Conservation (phyloP, 257 asterid species). For the Solanum habrochaites region DNA sequence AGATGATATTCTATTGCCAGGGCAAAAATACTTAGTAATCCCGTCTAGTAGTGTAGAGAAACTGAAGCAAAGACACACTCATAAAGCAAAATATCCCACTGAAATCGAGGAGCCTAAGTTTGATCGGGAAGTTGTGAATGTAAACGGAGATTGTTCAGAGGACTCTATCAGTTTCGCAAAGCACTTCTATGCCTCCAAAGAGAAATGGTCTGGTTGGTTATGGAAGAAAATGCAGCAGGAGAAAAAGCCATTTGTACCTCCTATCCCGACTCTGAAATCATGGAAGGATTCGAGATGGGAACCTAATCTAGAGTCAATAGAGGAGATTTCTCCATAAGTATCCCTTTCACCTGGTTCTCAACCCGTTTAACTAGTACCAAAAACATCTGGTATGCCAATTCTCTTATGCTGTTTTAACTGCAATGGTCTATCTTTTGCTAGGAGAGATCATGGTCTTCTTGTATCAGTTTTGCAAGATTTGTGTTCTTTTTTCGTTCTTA, state of each 20-base stretch:
- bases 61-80: slow-evolving; percentile 31
- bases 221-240: slow-evolving; percentile 11
- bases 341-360: background rate
- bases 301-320: slow-evolving; percentile 45
- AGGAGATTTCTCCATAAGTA: slow-evolving; percentile 53
- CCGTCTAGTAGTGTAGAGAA: slow-evolving; percentile 32
- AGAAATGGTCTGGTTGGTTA: slow-evolving; percentile 14
- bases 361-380: background rate
- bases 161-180: slow-evolving; percentile 37
- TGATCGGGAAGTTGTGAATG: slow-evolving; percentile 13
- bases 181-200: slow-evolving; percentile 30
- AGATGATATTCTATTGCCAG: slow-evolving; percentile 42
- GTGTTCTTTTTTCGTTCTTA: background rate
- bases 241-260: slow-evolving; percentile 50
- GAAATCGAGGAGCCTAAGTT: slow-evolving; percentile 18
- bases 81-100: background rate
- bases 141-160: slow-evolving; percentile 17
- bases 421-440: background rate
- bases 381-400: slow-evolving; percentile 6
- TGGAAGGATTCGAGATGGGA: slow-evolving; percentile 53
- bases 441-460: background rate
- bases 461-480: background rate
- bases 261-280: slow-evolving; percentile 37
- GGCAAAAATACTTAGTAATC: slow-evolving; percentile 44
- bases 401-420: background rate